These are phyloP conservation scores for Zhuliangozyma parablackwelliae DNA, from an alignment of 1,139 yeast genomes.

Conservation along the genomic window DNA sequence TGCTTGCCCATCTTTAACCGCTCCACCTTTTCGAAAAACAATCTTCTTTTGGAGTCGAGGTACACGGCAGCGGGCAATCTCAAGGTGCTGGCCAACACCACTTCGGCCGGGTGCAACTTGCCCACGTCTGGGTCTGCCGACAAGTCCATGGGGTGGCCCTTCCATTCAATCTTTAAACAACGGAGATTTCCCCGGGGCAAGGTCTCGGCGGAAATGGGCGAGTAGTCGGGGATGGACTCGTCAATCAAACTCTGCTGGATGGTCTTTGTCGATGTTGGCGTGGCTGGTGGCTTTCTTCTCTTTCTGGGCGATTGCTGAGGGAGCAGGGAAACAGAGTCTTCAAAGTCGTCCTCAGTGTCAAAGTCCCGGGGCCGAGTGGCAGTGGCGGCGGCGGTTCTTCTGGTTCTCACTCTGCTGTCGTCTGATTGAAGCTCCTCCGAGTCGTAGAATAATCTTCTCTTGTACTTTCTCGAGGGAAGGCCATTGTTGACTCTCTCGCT, in stretches of 20 bases:
- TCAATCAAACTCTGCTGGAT: conserved; percentile 51
- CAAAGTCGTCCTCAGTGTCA: conserved; percentile 9
- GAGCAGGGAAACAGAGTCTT: background rate
- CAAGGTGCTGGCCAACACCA: conserved; percentile 80
- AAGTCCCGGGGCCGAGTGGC: conserved; percentile 1
- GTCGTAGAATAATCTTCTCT: conserved; percentile 22
- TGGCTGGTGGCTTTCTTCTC: conserved; percentile 16
- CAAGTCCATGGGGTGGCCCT: conserved; percentile 95
- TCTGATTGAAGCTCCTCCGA: conserved; percentile 26
- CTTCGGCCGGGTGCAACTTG: conserved; percentile 87
- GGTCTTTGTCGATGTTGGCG: conserved; percentile 4
- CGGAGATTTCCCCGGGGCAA: conserved; percentile 64
- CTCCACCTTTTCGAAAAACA: conserved; percentile 83
- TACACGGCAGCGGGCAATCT: conserved; percentile 85
- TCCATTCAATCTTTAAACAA: conserved; percentile 90
- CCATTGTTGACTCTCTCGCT: conserved; percentile 12
- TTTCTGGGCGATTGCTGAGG: conserved; percentile 18
- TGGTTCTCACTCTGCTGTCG: conserved; percentile 51
- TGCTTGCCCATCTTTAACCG: conserved; percentile 72
- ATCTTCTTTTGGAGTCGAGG: conserved; percentile 85
- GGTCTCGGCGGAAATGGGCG: conserved; percentile 56
- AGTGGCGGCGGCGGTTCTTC: conserved; percentile 39
- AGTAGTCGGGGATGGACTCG: conserved; percentile 63
- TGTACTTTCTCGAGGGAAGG: conserved; percentile 25
- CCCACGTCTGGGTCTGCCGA: conserved; percentile 66